Percentiles rank a stretch among this genome's conserved stretches.
Evolutionary conservation across 495 filamentous ascomycete genomes (phyloP).

Genomic region (Symbiotaphrina buchneri): DNA sequence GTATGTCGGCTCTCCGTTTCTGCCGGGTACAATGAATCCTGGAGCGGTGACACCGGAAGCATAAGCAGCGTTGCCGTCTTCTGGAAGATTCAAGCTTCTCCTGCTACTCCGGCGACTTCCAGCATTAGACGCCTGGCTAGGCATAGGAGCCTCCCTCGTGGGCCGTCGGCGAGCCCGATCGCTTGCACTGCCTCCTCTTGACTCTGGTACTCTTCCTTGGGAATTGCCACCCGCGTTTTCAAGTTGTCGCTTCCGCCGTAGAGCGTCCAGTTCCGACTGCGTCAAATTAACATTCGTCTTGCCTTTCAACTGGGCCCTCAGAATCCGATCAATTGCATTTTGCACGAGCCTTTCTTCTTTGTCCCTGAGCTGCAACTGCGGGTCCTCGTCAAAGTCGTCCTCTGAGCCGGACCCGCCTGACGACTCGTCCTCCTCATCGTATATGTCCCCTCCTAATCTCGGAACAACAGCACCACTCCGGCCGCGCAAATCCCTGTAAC

Average conservation of each 20-base stretch:
- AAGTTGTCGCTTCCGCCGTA: slow-evolving; percentile 39
- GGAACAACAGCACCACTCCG: too few relatives aligned
- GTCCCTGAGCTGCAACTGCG: slow-evolving; percentile 30
- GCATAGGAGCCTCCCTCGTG: not conserved
- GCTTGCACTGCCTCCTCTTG: slow-evolving; percentile 2
- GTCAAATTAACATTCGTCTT: slow-evolving; percentile 55
- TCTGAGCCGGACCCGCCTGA: slow-evolving; percentile 20
- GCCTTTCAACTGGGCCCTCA: slow-evolving; percentile 46
- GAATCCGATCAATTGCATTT: slow-evolving; percentile 53
- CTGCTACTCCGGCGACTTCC: not conserved
- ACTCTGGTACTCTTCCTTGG: slow-evolving; percentile 7
- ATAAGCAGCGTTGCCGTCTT: slow-evolving; percentile 1
- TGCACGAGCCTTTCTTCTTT: slow-evolving; percentile 55
- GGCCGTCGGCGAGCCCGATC: slow-evolving; percentile 1
- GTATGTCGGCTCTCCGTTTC: slow-evolving; percentile 1
- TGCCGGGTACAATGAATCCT: slow-evolving; percentile 5
- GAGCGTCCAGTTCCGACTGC: slow-evolving; percentile 49
- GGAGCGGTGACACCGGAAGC: slow-evolving; percentile 1
- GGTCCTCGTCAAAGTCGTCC: slow-evolving; percentile 5
- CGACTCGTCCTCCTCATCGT: slow-evolving; percentile 25
- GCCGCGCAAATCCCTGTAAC: too few relatives aligned
- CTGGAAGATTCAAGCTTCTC: not conserved
- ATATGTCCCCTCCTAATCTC: too few relatives aligned
- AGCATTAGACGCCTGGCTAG: not conserved
- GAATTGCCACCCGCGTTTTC: too few relatives aligned